A percentile compares a stretch with the other conserved stretches of the same genome.
phyloP scores from a whole-genome alignment of 352 stramenopile genomes.

The Phytophthora nicotianae region DNA sequence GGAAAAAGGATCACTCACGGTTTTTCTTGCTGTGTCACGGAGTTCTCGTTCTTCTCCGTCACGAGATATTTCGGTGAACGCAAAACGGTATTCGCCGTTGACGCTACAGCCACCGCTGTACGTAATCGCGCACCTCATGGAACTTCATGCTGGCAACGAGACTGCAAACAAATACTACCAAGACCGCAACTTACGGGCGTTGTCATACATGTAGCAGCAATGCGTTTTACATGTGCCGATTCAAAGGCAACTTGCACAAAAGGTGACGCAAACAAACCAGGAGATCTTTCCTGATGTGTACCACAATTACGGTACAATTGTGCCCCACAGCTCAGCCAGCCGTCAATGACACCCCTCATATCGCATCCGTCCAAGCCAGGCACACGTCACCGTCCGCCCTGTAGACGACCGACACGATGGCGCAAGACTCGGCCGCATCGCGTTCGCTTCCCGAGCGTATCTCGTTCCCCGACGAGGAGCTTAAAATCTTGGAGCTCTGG shows the following conservation, averaged over 20 bases:
- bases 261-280: conserved; percentile 7
- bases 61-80: conserved; percentile 7
- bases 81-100: neutral
- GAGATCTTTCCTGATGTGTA: conserved; percentile 18
- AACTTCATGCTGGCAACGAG: neutral
- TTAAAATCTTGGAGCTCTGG: conserved; percentile 80
- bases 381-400: neutral
- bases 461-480: conserved; percentile 85
- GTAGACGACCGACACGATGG: conserved; percentile 17
- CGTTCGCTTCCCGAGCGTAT: conserved; percentile 87
- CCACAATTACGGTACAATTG: conserved; percentile 1
- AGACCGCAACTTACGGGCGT: neutral
- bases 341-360: conserved; percentile 20
- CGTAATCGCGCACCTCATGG: neutral
- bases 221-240: no score
- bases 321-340: conserved; percentile 13
- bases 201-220: no score
- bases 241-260: neutral
- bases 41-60: conserved; percentile 9
- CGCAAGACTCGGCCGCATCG: conserved; percentile 38
- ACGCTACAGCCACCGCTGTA: neutral
- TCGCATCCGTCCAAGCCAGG: conserved; percentile 14
- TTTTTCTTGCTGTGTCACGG: neutral
- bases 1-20: conserved; percentile 1
- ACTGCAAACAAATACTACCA: neutral